phyloP scores from a whole-genome alignment of 352 stramenopile genomes.

The Phytophthora rubi region DNA sequence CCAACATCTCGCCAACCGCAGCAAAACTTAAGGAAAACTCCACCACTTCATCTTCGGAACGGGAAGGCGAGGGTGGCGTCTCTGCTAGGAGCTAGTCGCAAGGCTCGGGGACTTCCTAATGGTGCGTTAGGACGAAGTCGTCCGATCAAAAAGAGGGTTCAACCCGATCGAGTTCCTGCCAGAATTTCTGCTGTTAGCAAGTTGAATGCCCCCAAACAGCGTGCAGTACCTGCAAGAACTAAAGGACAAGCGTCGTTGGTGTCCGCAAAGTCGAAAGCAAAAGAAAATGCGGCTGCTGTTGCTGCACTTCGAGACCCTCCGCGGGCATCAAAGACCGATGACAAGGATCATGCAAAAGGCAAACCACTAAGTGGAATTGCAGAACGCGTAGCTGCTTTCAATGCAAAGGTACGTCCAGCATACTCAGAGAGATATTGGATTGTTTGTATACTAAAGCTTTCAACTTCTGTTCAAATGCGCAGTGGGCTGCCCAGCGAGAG shows the following conservation, averaged over 20 bases:
- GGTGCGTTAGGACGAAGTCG: conserved; percentile 18
- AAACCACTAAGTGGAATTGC: conserved; percentile 9
- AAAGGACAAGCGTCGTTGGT: conserved; percentile 3
- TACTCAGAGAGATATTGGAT: neutral
- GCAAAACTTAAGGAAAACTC: conserved; percentile 10
- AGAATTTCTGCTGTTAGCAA: conserved; percentile 15
- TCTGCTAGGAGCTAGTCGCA: conserved; percentile 28
- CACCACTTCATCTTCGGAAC: conserved; percentile 2
- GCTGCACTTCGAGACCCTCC: conserved; percentile 34
- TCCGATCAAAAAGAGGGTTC: conserved; percentile 16
- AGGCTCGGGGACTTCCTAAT: conserved; percentile 17
- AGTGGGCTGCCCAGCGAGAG: conserved; percentile 58
- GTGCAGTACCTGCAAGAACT: conserved; percentile 3
- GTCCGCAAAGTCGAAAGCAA: conserved; percentile 21
- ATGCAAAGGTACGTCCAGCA: conserved; percentile 42
- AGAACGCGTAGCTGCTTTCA: conserved; percentile 67
- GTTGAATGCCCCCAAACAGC: conserved; percentile 17
- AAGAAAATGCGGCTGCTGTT: conserved; percentile 25
- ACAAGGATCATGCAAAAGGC: neutral
- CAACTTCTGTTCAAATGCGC: neutral
- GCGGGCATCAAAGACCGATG: conserved; percentile 2
- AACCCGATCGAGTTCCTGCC: conserved; percentile 16
- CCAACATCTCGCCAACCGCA: conserved; percentile 4
- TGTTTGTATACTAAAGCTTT: conserved; percentile 1
- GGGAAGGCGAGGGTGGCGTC: conserved; percentile 17